Evolutionary conservation across 345 rosid species (phyloP), one percentile per base, ranked within the genome.

Genomic region (Bretschneidera sinensis): DNA sequence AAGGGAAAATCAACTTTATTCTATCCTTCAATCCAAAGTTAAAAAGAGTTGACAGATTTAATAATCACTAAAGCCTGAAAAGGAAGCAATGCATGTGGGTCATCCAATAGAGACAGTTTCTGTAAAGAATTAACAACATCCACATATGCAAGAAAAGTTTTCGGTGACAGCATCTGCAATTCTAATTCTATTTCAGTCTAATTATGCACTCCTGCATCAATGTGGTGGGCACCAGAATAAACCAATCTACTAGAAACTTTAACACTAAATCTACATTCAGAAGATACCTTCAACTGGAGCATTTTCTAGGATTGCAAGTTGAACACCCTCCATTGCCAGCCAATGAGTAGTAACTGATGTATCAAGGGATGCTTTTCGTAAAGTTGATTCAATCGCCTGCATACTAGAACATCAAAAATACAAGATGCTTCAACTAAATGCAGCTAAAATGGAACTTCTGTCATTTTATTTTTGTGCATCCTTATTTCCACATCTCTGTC

Each of bases 311-410:
- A 88, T 80, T 35, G 83, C 81, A 59, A 92, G 98, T 67, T 88
- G 98, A 61, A 86, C 72, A 21, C 98, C 98, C 83, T 91, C 98
- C 74, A 91, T 73, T 22, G 96, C 96, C 22, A 88, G 78, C 96
- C 98, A 88, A 64, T 88, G 98, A 69, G 71, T 64, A 60, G 74
- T 49, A 60, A 88, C 57, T 0, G 83, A 74, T 24, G 87, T 67
- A 63, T 83, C 90, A 22, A 76, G 79, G 1, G 90, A 88, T 17
- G 84, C 66, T 61, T 72, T 84, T 3, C 86, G 73, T 28, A 86
- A 64, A 64, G 91, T 81, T 9, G 98, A 78, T 43, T 86, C 87
- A 55, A 86, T 51, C 35, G 88, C 81, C 98, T 91, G 64, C 65
- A 65, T 20, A 58, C 34, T 28, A 28, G 54, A 62, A 48, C 61